Evolutionary conservation across 257 asterid species (phyloP), one percentile per base, ranked within the genome.

Genomic region (Solanum gracilifrons): DNA sequence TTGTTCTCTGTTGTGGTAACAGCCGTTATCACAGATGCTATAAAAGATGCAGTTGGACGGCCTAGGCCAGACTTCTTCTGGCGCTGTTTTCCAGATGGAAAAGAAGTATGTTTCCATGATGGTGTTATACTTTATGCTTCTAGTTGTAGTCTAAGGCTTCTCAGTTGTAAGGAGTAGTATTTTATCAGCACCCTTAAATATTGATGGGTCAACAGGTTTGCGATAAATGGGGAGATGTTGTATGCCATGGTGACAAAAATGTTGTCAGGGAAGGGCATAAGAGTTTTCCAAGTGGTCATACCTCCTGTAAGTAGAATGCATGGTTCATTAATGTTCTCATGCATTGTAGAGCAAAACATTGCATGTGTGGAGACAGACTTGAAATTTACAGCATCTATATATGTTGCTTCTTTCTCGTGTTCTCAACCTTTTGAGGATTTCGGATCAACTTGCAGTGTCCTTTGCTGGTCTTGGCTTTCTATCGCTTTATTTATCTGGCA

Each of bases 21-120:
- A 1, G 98, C 90, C 32, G 98, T 96, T 41, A 83, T 95, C 82
- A 95, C 98, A 37, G 94, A 88, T 86, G 94, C 94, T 74, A 91
- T 94, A 87, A 95, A 96, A 92, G 93, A 91, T 88, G 94, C 98
- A 83, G 98, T 95, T 66, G 99, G 99, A 83, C 94, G 95, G 62
- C 99, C 99, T 89, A 95, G 98, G 75, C 99, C 99, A n/a, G 94
- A 95, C 91, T 96, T 95, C 93, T 96, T 96, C 80, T 96, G 99
- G 99, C 93, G 98, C 86, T 96, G 99, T 92, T 96, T 95, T 90
- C 99, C 99, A 16, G 98, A 95, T 92, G 99, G 99, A 79, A 92
- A 88, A 83, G 99, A 94, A 85, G 99, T 93, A 88, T 86, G 97
- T 15, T 73, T 87, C 85, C 86, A 76, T 82, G 87, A 37, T 85